These are phyloP conservation scores for Botryosphaeria dothidea DNA, from an alignment of 2,329 filamentous ascomycete species.

Conservation along the genomic window DNA sequence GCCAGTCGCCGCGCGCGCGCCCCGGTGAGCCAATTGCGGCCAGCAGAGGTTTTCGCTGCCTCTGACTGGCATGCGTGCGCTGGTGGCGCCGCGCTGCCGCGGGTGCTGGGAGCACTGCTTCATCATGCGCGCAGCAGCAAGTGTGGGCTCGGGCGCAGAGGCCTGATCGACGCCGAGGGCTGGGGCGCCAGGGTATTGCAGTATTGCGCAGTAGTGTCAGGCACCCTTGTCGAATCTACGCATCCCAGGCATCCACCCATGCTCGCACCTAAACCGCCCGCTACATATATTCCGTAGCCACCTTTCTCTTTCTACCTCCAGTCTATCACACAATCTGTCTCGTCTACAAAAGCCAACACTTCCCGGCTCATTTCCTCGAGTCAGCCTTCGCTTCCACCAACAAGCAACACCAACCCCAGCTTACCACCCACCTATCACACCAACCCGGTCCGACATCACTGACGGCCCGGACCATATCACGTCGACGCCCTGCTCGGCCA, in stretches of 20 bases:
- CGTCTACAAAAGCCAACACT: background rate
- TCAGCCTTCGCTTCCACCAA: background rate
- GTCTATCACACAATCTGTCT: conserved; percentile 6
- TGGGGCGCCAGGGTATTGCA: background rate
- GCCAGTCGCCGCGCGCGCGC: conserved; percentile 3
- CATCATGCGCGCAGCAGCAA: conserved; percentile 8
- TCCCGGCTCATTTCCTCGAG: conserved; percentile 9
- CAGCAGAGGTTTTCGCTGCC: background rate
- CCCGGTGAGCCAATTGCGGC: background rate
- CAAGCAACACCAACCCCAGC: background rate
- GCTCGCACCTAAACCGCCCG: background rate
- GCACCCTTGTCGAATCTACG: background rate
- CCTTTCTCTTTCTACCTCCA: background rate
- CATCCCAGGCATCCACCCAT: conserved; percentile 15
- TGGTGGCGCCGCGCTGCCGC: background rate
- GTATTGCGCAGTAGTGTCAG: background rate
- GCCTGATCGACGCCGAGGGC: conserved; percentile 9
- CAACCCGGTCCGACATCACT: background rate
- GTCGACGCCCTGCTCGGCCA: background rate
- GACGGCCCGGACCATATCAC: conserved; percentile 2
- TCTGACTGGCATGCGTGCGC: conserved; percentile 3
- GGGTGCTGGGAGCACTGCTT: conserved; percentile 1
- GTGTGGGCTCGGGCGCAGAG: background rate
- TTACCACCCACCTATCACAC: background rate
- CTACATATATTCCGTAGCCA: conserved; percentile 7